These are phyloP conservation scores for Termitomyces sp. DNA, from an alignment of 1,284 basidiomycete species.

Conservation along the genomic window DNA sequence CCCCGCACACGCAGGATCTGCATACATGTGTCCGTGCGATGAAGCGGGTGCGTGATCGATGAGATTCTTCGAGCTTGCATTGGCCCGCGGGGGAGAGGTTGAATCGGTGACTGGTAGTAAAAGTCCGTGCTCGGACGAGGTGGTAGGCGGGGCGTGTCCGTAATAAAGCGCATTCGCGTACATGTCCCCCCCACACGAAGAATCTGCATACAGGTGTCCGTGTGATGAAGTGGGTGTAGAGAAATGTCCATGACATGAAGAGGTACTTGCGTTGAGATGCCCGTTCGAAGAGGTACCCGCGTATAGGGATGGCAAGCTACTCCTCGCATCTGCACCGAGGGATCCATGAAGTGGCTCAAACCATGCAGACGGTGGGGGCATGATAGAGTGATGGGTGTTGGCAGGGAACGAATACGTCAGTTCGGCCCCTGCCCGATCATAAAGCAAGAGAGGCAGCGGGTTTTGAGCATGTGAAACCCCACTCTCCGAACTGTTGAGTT, in stretches of 20 bases:
- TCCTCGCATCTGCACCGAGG: slow-evolving; percentile 8
- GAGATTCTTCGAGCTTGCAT: slow-evolving; percentile 2
- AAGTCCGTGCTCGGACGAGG: slow-evolving; percentile 10
- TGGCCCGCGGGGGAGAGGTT: background rate
- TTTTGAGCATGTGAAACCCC: slow-evolving; percentile 4
- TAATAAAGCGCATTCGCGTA: background rate
- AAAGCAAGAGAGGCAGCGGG: slow-evolving; percentile 10
- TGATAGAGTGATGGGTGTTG: background rate
- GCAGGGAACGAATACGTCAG: background rate
- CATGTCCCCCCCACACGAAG: slow-evolving; percentile 2
- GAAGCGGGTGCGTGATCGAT: slow-evolving; percentile 1
- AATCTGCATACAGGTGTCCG: background rate
- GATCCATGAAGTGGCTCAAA: slow-evolving; percentile 5
- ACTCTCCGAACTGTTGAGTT: slow-evolving; percentile 16
- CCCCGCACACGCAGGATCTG: background rate
- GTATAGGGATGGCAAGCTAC: slow-evolving; percentile 12
- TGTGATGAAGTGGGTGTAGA: slow-evolving; percentile 1
- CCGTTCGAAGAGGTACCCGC: slow-evolving; percentile 10
- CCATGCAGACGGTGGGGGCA: slow-evolving; percentile 10
- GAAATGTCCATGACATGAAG: slow-evolving; percentile 4
- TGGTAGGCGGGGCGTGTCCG: slow-evolving; percentile 4
- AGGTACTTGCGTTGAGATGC: background rate
- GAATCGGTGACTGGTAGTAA: background rate
- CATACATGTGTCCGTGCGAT: slow-evolving; percentile 1
- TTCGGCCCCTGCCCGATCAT: background rate